Base-by-base conservation (phyloP, 768 basidiomycete species). In the Pleurotus djamor region DNA sequence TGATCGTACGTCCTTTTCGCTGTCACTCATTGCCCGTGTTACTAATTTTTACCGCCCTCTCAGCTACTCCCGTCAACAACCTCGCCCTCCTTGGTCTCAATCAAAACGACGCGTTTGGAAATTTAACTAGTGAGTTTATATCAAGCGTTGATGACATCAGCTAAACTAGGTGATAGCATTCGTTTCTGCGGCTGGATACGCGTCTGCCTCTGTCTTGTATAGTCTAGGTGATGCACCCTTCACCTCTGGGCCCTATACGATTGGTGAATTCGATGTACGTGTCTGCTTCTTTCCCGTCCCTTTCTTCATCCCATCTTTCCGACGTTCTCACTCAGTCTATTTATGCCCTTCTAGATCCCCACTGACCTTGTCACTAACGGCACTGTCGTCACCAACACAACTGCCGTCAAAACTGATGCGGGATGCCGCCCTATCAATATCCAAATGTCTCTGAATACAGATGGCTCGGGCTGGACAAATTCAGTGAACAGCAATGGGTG, bases 181-280 rank as follows among this genome's bases (percentile, higher is more conserved):
- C 68, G 66, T 82, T 43, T 76, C 80, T 41, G 83, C 83, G 6
- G 79, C 84, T 6, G 83, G 83, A 10, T 85, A 77, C 61, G 81
- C 84, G 10, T 78, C 80, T 8, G 78, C 83, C 5, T 73, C 74
- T 1, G 76, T 80, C 8, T 64, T 81, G 21, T 85, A 83, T 62
- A 65, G 75, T 57, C 68, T 85, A 4, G 69, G 68, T 0, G 67
- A 75, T 33, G 80, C 83, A 5, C 70, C 79, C 2, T 86, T 85
- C 63, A 67, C 80, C n/a, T 64, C 70, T 48, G 69, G 67, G 7
- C 71, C 69, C 3, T 85, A 81, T 61, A 79, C 82, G 0, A 72
- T 84, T 28, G 76, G 76, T 1, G 71, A 72, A 4, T 80, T 85
- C 52, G 65, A 79, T 62, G 82, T 83, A 52, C 58, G 71, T 65